Conservation (phyloP, 106 monocot genomes). For the Agapanthus africanus region DNA sequence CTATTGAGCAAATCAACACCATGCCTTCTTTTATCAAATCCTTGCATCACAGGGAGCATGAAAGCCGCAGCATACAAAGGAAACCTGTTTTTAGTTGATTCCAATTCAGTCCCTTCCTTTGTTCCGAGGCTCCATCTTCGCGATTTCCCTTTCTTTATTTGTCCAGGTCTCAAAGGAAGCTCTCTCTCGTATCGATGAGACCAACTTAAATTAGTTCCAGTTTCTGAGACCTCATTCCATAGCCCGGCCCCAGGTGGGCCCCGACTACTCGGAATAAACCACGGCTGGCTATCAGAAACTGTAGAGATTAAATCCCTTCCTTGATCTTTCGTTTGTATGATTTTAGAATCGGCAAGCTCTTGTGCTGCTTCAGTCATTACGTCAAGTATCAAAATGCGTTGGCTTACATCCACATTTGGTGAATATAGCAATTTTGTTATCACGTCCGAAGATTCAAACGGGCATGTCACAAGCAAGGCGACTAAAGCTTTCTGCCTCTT, state of each 20-base stretch:
- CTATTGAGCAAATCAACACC: conserved; percentile 82
- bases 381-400: conserved; percentile 83
- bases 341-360: conserved; percentile 68
- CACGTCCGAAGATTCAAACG: conserved; percentile 84
- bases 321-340: conserved; percentile 18
- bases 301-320: conserved; percentile 54
- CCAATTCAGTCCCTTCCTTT: conserved; percentile 24
- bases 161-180: conserved; percentile 73
- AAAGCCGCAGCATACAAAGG: conserved; percentile 98
- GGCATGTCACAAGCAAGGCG: conserved; percentile 71
- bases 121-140: conserved; percentile 68
- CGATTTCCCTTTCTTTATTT: conserved; percentile 71
- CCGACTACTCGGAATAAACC: conserved; percentile 67
- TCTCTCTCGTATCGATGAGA: conserved; percentile 78
- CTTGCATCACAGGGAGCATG: conserved; percentile 93
- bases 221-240: conserved; percentile 76
- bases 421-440: conserved; percentile 78
- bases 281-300: conserved; percentile 50
- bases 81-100: conserved; percentile 72
- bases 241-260: conserved; percentile 77
- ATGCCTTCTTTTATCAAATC: conserved; percentile 78
- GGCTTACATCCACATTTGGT: conserved; percentile 79
- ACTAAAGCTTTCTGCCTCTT: conserved; percentile 81
- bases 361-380: conserved; percentile 94
- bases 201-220: conserved; percentile 50